phyloP scores from a whole-genome alignment of 2,329 filamentous ascomycete genomes.

The Fusarium sp. region DNA sequence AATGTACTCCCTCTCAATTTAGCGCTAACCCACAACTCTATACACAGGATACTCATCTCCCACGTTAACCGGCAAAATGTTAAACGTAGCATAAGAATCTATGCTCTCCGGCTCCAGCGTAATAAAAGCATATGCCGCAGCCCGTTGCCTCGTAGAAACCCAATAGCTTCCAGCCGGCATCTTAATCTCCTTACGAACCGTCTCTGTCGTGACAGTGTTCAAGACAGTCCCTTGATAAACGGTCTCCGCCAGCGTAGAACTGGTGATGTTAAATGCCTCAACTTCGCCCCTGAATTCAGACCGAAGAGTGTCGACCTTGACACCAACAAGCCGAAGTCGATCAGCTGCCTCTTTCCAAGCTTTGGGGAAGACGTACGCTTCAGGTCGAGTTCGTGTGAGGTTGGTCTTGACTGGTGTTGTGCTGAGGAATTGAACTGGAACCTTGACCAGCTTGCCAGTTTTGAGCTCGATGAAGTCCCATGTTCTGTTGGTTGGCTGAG shows the following conservation, averaged over 20 bases:
- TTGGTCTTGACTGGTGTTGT: constrained; percentile 48
- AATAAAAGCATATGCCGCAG: constrained; percentile 49
- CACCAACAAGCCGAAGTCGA: constrained; percentile 43
- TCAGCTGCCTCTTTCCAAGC: constrained; percentile 47
- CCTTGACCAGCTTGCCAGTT: constrained; percentile 46
- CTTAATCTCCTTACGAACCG: constrained; percentile 31
- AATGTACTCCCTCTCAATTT: no score
- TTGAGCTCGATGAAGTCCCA: constrained; percentile 49
- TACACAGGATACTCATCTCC: constrained; percentile 52
- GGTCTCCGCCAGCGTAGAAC: constrained; percentile 22
- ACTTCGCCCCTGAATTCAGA: constrained; percentile 45
- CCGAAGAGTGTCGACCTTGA: constrained; percentile 43
- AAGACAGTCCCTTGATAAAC: constrained; percentile 47
- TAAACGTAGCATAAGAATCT: constrained; percentile 48
- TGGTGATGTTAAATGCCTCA: constrained; percentile 43
- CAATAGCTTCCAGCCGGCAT: constrained; percentile 49
- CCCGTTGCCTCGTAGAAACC: constrained; percentile 48
- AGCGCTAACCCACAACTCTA: constrained; percentile 30
- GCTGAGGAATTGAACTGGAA: constrained; percentile 45
- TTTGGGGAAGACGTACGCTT: constrained; percentile 50
- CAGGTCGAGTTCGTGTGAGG: constrained; percentile 46
- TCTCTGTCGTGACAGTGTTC: constrained; percentile 45
- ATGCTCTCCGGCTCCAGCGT: constrained; percentile 50
- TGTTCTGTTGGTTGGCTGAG: constrained; percentile 41
- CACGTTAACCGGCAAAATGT: constrained; percentile 41